A percentile compares a stretch with the other conserved stretches of the same genome.
Evolutionary conservation across 441 rosid species (phyloP).

Genomic region (Jatropha podagrica): DNA sequence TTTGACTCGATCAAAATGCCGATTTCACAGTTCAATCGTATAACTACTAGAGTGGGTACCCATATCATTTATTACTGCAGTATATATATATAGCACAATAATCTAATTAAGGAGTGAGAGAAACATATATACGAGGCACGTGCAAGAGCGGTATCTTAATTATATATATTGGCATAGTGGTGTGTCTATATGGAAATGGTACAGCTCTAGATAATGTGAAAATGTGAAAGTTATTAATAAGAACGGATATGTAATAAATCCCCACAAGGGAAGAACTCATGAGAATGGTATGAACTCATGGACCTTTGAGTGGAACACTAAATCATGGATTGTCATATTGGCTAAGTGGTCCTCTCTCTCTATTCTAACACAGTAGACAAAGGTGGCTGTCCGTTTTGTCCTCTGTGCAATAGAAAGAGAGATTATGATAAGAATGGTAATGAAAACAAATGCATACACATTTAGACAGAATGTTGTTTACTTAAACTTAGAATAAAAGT

Average conservation of each 20-base stretch:
- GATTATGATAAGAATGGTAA: neutral
- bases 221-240: neutral
- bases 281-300: conserved; percentile 1
- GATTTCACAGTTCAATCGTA: too few species aligned
- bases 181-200: neutral
- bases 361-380: neutral
- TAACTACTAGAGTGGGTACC: too few species aligned
- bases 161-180: neutral
- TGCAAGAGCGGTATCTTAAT: neutral
- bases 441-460: neutral
- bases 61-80: too few species aligned
- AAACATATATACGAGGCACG: neutral
- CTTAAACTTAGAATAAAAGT: conserved; percentile 5
- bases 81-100: neutral
- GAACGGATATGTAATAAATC: neutral
- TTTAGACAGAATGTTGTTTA: conserved; percentile 6
- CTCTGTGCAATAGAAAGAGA: neutral
- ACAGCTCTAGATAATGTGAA: neutral
- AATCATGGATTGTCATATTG: conserved; percentile 21
- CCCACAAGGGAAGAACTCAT: neutral
- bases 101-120: neutral
- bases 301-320: conserved; percentile 14
- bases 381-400: conserved; percentile 22
- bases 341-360: conserved; percentile 31
- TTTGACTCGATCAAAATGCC: too few species aligned